These are phyloP conservation scores for Aphanomyces invadans DNA, from an alignment of 352 stramenopile genomes.

Conservation along the genomic window DNA sequence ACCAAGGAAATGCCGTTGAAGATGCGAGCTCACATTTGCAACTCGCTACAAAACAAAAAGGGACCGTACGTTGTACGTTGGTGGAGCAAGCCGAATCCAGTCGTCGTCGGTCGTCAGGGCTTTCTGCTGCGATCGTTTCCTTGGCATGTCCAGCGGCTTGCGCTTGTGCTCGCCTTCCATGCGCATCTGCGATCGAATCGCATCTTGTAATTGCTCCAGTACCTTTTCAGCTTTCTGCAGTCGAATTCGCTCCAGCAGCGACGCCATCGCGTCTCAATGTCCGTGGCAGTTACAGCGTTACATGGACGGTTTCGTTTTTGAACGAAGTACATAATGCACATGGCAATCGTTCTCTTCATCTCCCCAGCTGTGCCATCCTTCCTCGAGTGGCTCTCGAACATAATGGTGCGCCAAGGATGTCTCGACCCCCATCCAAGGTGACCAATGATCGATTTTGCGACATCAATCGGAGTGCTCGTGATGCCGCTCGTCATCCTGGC, in stretches of 20 bases:
- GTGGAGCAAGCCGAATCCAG: slow-evolving; percentile 38
- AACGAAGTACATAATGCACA: too few relatives aligned
- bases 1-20: too few relatives aligned
- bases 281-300: slow-evolving; percentile 26
- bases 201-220: slow-evolving; percentile 46
- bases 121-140: slow-evolving; percentile 36
- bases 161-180: slow-evolving; percentile 40
- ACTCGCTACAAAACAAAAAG: too few relatives aligned
- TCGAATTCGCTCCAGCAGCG: slow-evolving; percentile 49
- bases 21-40: too few relatives aligned
- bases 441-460: too few relatives aligned
- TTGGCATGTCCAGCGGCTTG: slow-evolving; percentile 27
- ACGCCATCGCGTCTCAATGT: not conserved
- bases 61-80: slow-evolving; percentile 49
- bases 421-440: too few relatives aligned
- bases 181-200: slow-evolving; percentile 50
- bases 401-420: too few relatives aligned
- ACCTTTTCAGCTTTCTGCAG: slow-evolving; percentile 56
- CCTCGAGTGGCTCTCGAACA: too few relatives aligned
- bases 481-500: too few relatives aligned
- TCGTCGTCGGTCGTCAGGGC: slow-evolving; percentile 40
- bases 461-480: too few relatives aligned
- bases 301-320: not conserved
- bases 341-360: too few relatives aligned
- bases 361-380: too few relatives aligned